Conservation (phyloP, 306 rosid genomes). For the Castanea sativa region DNA sequence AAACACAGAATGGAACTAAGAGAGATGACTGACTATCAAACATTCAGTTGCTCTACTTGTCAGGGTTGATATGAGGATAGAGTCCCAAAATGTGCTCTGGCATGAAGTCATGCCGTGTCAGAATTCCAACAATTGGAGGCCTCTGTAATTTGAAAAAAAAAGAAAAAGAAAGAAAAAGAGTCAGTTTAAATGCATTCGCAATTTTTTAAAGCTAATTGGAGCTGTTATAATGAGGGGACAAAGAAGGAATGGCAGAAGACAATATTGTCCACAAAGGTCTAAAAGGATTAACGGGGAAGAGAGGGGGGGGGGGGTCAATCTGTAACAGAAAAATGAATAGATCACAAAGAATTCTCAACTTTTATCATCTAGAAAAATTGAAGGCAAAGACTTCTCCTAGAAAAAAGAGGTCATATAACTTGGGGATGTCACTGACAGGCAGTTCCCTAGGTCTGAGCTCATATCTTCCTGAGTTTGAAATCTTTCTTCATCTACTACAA, state of each 20-base stretch:
- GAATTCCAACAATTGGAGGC: constrained; percentile 81
- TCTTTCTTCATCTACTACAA: background rate
- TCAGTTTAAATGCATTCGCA: background rate
- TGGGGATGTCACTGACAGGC: background rate
- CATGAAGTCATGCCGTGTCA: constrained; percentile 91
- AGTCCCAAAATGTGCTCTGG: constrained; percentile 79
- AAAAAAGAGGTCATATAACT: background rate
- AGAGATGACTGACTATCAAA: constrained; percentile 11
- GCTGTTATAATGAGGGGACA: background rate
- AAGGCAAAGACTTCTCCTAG: background rate
- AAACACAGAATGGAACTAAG: constrained; percentile 4
- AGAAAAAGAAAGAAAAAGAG: background rate
- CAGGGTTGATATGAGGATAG: constrained; percentile 52
- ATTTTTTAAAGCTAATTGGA: background rate
- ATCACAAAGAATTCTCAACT: background rate
- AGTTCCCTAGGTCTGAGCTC: background rate
- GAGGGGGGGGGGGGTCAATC: too few species aligned
- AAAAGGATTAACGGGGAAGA: too few species aligned
- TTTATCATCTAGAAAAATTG: background rate
- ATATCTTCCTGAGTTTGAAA: background rate
- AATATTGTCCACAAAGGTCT: background rate
- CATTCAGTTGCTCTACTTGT: constrained; percentile 30
- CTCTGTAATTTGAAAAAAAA: constrained; percentile 54
- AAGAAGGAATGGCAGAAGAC: background rate
- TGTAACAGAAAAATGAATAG: background rate